A percentile compares a stretch with the other conserved stretches of the same genome.
Evolutionary conservation across 306 rosid genomes (phyloP).

Genomic region (Dicorynia guianensis): DNA sequence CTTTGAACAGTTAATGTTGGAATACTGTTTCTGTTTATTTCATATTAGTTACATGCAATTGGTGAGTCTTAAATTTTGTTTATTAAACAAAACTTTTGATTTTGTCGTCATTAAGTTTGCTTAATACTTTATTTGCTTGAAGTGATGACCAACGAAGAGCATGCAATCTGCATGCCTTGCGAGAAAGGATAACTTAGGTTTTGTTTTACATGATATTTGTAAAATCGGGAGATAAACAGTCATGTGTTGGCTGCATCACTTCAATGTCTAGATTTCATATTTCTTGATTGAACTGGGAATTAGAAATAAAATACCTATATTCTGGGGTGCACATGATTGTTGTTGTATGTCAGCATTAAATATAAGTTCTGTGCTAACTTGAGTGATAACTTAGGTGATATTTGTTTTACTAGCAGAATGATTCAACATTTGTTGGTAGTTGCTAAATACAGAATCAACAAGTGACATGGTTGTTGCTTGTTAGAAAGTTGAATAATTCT

Average conservation of each 20-base stretch:
- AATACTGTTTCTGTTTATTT: not conserved
- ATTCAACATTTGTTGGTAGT: not conserved
- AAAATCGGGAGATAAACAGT: not conserved
- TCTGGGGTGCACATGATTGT: conserved; percentile 15
- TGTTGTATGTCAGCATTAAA: not conserved
- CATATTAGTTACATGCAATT: not conserved
- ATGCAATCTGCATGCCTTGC: not conserved
- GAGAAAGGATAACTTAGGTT: no score
- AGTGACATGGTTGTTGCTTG: not conserved
- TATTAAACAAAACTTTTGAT: not conserved
- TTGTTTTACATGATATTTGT: no score
- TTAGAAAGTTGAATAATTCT: not conserved
- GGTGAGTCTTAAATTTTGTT: not conserved
- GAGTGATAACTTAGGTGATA: not conserved
- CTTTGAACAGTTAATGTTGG: not conserved
- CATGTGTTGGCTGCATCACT: conserved; percentile 12
- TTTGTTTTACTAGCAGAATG: not conserved
- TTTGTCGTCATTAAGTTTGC: not conserved
- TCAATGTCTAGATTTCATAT: not conserved
- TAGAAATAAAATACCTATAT: not conserved
- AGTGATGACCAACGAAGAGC: not conserved
- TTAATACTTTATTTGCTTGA: not conserved
- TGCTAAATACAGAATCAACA: not conserved
- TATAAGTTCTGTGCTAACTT: not conserved
- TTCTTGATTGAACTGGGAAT: conserved; percentile 8